Conservation (phyloP, 2,329 filamentous ascomycete genomes). For the Cadophora sp. region DNA sequence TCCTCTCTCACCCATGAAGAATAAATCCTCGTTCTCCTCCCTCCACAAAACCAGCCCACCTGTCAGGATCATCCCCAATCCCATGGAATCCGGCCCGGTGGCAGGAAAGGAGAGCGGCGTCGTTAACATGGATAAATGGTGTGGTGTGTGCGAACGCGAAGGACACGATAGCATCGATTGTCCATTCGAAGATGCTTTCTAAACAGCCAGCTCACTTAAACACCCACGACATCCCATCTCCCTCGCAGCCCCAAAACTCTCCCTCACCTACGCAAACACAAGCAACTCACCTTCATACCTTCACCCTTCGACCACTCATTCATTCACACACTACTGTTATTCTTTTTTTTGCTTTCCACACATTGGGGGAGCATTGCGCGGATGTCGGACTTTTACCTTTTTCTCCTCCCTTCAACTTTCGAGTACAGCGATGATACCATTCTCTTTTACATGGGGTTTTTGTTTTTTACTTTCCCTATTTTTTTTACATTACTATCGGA, state of each 20-base stretch:
- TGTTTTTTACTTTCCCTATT: not conserved
- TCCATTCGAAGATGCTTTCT: conserved; percentile 85
- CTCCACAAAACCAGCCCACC: conserved; percentile 49
- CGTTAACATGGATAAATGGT: conserved; percentile 91
- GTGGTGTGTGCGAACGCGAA: conserved; percentile 93
- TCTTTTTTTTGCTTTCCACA: conserved; percentile 13
- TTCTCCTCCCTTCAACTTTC: conserved; percentile 22
- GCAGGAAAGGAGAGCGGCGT: conserved; percentile 81
- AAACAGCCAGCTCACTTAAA: conserved; percentile 27
- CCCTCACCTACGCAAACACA: not conserved
- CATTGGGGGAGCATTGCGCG: conserved; percentile 32
- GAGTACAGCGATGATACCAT: conserved; percentile 42
- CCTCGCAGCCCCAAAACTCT: not conserved
- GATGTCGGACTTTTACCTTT: conserved; percentile 5
- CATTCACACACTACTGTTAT: not conserved
- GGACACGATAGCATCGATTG: conserved; percentile 97
- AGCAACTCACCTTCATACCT: not conserved
- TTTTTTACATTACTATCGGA: not conserved
- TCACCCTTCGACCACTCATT: not conserved
- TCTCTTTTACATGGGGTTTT: conserved; percentile 24
- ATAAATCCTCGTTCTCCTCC: conserved; percentile 44
- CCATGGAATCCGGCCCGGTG: conserved; percentile 70
- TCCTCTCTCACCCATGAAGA: conserved; percentile 59
- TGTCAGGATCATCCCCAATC: conserved; percentile 62
- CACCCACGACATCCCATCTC: not conserved